Base-by-base conservation (phyloP, 176 grass and related monocot genomes). In the Eragrostis nindensis region DNA sequence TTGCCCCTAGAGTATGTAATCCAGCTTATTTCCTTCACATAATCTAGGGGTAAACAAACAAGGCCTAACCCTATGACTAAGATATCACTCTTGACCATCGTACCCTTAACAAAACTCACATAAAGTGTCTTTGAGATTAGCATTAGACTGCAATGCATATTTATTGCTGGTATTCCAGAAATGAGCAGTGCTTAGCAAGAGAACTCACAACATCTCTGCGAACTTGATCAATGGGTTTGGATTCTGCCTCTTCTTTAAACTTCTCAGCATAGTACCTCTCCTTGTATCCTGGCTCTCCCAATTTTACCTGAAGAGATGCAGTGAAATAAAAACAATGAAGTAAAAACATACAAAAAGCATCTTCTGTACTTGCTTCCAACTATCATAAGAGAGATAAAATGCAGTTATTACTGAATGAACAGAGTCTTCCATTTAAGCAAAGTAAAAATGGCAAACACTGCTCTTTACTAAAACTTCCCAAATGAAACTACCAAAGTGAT, bases 211-310 rank as follows among this genome's bases (percentile, higher is more conserved):
- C 90, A 88, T 98, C 96, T 93, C 71, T 95, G 62, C 82, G 87
- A 69, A 98, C 80, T 72, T 89, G 84, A 53, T 88, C 88, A 24
- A 95, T 93, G 29, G 75, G 83, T 72, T 88, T 95, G 48, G 73
- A 83, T 62, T 92, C 81, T 76, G 86, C 81, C 72, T 90, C 88
- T 81, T 85, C 90, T 86, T 85, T 92, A 82, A 98, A 98, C 82
- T 98, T 98, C 79, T 98, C 95, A 27, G 92, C 84, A 77, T 98
- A 95, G 67, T 98, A 98, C 32, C 95, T 89, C 62, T 82, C 84
- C 62, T 82, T 95, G 80, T 82, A 98, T 84, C 95, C 95, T 45
- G 86, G 84, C 75, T 98, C 92, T 80, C 95, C 95, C 87, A 98
- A 89, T 83, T 98, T 95, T 61, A 98, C 86, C 95, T 98, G 88